Base-by-base conservation (phyloP, 768 basidiomycete species). In the Rhizopogon salebrosus region DNA sequence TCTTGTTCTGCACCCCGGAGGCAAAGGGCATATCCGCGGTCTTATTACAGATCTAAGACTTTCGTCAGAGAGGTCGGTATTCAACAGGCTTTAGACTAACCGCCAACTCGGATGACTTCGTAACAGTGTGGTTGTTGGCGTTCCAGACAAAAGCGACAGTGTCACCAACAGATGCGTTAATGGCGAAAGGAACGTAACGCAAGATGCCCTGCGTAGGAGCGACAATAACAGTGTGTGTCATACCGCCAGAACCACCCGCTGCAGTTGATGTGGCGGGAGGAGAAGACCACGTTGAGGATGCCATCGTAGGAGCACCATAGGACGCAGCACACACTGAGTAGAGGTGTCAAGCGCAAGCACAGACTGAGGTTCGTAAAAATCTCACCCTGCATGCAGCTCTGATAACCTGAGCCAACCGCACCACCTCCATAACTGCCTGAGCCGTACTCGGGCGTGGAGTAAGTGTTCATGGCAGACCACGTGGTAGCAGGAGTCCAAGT, bases 121-220 rank as follows among this genome's bases (percentile, higher is more conserved):
- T 92, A 61, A 91, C 90, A 29, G 88, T 91, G 75, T 90, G 89
- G 63, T 79, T 80, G 73, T 86, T 80, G 49, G 85, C 88, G 51
- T 79, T 78, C 89, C 89, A 92, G 69, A 83, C 74, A 74, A 83
- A 91, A 64, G 75, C 72, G 71, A 92, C 67, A 60, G 85, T 88
- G 68, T 90, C 88, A 51, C 89, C 89, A 54, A 84, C 79, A 29
- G 84, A 82, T 4, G 86, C 88, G 62, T 89, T 87, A 57, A 85
- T 67, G 23, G 82, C 82, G 70, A 87, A 88, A 31, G 89, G 89
- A 48, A 89, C 74, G 61, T 82, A 87, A 54, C 86, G 84, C 49
- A 89, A 74, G 54, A 89, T 81, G 66, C 88, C 88, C 64, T 87
- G 79, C 3, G 79, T 79, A 23, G 89, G 88, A 16, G 88, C 88